Conservation (phyloP, 1,284 basidiomycete genomes). For the Tranzscheliella williamsii region DNA sequence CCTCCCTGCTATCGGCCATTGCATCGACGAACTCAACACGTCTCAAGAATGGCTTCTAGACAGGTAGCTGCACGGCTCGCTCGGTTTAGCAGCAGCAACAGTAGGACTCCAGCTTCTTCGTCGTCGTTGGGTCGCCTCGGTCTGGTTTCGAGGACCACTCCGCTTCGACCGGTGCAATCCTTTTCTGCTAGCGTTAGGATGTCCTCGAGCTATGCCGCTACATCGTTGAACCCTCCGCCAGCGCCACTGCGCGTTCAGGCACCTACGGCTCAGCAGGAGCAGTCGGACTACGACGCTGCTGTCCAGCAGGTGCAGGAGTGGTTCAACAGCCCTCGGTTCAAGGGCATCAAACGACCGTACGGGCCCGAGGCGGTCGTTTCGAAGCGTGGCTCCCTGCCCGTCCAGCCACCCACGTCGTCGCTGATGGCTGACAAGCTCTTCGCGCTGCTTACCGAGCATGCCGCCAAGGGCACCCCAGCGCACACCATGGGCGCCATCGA, state of each 20-base stretch:
- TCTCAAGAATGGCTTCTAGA: conserved; percentile 31
- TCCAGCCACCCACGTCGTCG: conserved; percentile 73
- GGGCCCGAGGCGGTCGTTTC: conserved; percentile 76
- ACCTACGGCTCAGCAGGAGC: conserved; percentile 71
- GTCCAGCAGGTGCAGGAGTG: conserved; percentile 72
- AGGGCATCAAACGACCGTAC: conserved; percentile 76
- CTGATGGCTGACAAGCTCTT: conserved; percentile 82
- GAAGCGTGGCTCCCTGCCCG: conserved; percentile 84
- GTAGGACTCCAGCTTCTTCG: no score
- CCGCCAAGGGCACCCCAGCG: conserved; percentile 65
- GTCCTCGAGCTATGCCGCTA: conserved; percentile 65
- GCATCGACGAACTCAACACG: no score
- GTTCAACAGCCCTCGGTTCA: conserved; percentile 76
- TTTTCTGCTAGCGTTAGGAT: conserved; percentile 62
- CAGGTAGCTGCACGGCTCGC: conserved; percentile 25
- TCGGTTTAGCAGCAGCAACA: neutral
- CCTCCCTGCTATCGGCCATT: no score
- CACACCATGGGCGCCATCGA: conserved; percentile 67
- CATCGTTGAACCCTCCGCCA: conserved; percentile 64
- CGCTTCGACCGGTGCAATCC: no score
- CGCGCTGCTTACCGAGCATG: conserved; percentile 69
- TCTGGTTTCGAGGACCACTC: no score
- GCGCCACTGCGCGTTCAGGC: conserved; percentile 69
- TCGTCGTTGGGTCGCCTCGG: no score
- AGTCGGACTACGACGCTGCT: conserved; percentile 70